Evolutionary conservation across 345 rosid species (phyloP), one percentile per base, ranked within the genome.

Genomic region (Hibiscus syriacus): DNA sequence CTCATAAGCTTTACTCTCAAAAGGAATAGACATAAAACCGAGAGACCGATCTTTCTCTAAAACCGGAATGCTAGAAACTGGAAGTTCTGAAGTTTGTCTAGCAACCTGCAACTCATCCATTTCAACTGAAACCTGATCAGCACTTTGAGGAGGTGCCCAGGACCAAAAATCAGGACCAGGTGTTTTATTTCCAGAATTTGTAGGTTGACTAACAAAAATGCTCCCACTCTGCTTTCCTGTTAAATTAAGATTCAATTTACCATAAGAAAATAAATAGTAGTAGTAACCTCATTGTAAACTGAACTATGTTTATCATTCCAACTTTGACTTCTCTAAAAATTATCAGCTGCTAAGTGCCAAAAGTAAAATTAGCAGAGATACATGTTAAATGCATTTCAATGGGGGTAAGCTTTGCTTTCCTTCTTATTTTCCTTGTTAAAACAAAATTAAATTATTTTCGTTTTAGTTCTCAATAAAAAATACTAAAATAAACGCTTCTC

Each of bases 91-190:
- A 68, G 90, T 29, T 55, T 78, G 64, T 17, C 36, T 68, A 36
- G 75, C 74, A 49, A 64, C 56, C 74, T 55, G 74, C 73, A 80
- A 55, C 22, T 73, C 73, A 13, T 50, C 36, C 3, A 6, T 45
- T 57, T 36, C 73, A 69, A 39, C 71, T 5, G 72, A 54, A 61
- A 29, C 76, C 20, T 61, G 49, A 23, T 75, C 83, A 30, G 59
- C 72, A 13, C 43, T 76, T 39, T 75, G 65, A 75, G 92, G 88
- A 60, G 97, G 98, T 1, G 87, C 66, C 98, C 98, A 88, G 7
- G 96, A 87, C 98, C 97, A 92, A 79, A 92, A 92, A 70, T 92
- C 97, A 0, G 98, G 98, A 65, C 98, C 96, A 26, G 97, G 96
- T 25, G 85, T 81, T 70, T 58, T 78, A 16, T 76, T 71, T 26